Conservation (phyloP, 2,329 filamentous ascomycete species). For the Sporothrix pseudoabietina region DNA sequence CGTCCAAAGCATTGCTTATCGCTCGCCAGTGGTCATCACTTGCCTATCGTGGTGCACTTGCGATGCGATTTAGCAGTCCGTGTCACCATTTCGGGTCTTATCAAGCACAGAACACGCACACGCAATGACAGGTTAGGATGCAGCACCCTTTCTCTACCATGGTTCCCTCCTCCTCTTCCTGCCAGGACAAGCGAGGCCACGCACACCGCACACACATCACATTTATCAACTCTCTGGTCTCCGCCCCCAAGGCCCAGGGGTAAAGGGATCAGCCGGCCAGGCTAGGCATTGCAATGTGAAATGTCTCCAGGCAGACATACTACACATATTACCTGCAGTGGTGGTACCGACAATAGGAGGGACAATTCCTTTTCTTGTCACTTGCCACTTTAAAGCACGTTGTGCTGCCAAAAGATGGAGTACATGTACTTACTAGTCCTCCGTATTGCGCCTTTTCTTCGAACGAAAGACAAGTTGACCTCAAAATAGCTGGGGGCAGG, state of each 20-base stretch:
- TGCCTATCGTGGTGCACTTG: conserved; percentile 5
- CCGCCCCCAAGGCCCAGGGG: background rate
- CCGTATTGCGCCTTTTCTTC: background rate
- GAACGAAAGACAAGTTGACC: background rate
- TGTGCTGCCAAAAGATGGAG: background rate
- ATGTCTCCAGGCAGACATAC: conserved; percentile 1
- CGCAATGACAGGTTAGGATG: background rate
- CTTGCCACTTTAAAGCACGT: background rate
- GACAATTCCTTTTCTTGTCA: background rate
- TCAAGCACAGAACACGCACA: conserved; percentile 13
- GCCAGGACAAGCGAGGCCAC: background rate
- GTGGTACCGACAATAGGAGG: background rate
- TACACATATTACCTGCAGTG: background rate
- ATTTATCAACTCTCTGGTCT: background rate
- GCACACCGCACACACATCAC: background rate
- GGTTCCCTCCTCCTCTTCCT: background rate
- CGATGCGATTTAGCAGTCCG: background rate
- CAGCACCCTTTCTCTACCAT: background rate
- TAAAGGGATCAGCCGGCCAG: background rate
- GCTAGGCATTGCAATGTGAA: background rate
- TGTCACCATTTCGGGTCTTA: background rate
- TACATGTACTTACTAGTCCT: too few species aligned
- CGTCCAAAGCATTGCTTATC: conserved; percentile 13
- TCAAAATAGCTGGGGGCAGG: background rate
- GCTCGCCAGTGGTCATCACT: background rate